A percentile compares a stretch with the other conserved stretches of the same genome.
Conservation (phyloP, 495 filamentous ascomycete genomes). For the Penicillium manginii region DNA sequence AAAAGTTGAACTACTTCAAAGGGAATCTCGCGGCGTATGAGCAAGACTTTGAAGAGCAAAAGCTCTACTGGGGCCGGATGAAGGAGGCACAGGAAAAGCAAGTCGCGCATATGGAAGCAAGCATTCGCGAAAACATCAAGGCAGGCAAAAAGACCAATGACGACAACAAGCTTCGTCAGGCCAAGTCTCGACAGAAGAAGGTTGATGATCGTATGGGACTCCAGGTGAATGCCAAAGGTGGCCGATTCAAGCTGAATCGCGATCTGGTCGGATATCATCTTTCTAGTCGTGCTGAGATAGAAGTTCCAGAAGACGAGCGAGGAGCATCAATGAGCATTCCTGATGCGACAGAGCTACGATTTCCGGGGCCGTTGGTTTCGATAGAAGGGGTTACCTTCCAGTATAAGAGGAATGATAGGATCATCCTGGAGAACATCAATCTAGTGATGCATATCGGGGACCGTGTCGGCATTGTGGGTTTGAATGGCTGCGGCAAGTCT, state of each 20-base stretch:
- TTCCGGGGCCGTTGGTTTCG: conserved; percentile 71
- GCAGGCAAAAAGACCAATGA: conserved; percentile 73
- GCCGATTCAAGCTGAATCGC: conserved; percentile 76
- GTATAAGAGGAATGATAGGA: conserved; percentile 48
- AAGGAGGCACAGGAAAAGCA: conserved; percentile 79
- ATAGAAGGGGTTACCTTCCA: conserved; percentile 66
- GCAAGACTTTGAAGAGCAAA: conserved; percentile 63
- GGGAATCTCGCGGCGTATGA: conserved; percentile 74
- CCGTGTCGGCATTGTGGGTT: conserved; percentile 71
- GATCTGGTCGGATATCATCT: conserved; percentile 66
- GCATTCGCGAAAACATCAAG: conserved; percentile 69
- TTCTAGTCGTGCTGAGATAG: conserved; percentile 64
- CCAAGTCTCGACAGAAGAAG: conserved; percentile 78
- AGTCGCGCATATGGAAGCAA: conserved; percentile 74
- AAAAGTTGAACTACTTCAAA: conserved; percentile 63
- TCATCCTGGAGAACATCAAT: conserved; percentile 59
- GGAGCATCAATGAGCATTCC: conserved; percentile 60
- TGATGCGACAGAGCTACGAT: conserved; percentile 66
- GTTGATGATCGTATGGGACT: conserved; percentile 79
- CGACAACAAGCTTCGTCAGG: conserved; percentile 77
- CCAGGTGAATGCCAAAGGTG: conserved; percentile 69
- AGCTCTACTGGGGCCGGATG: conserved; percentile 68
- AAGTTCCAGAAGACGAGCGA: conserved; percentile 67
- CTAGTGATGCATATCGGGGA: conserved; percentile 70
- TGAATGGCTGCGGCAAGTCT: conserved; percentile 77